Conservation (phyloP, 106 monocot genomes). For the Posidonia australis region DNA sequence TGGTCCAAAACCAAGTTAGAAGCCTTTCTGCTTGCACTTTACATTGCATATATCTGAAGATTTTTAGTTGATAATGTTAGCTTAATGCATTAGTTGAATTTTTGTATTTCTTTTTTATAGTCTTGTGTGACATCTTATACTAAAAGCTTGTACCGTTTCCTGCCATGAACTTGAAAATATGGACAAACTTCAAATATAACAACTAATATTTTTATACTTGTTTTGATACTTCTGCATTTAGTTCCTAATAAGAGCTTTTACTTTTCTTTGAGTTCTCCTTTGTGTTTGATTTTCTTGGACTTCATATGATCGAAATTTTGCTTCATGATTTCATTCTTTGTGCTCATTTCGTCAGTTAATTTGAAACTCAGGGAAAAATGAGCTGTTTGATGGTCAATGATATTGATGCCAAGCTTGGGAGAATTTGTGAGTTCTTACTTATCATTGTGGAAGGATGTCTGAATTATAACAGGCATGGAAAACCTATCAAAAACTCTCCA, state of each 20-base stretch:
- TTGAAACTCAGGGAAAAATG: constrained; percentile 61
- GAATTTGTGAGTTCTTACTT: constrained; percentile 52
- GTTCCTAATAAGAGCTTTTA: neutral
- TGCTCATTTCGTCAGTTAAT: neutral
- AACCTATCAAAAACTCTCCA: neutral
- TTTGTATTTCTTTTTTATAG: no score
- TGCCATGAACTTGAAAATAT: neutral
- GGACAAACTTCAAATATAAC: no score
- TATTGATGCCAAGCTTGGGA: constrained; percentile 83
- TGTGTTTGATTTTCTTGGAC: neutral
- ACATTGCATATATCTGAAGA: neutral
- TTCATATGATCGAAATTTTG: neutral
- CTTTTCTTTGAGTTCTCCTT: neutral
- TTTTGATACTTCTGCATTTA: no score
- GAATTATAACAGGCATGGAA: neutral
- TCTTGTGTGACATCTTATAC: no score
- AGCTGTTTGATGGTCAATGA: constrained; percentile 97
- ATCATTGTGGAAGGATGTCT: neutral
- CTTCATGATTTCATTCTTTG: neutral
- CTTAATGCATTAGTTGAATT: neutral
- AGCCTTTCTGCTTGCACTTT: constrained; percentile 6
- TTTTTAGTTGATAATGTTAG: no score
- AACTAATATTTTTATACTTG: no score
- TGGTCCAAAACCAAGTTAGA: constrained; percentile 89
- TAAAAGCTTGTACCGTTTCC: neutral